Evolutionary conservation across 2,329 filamentous ascomycete genomes (phyloP), one percentile per base, ranked within the genome.

Genomic region (Colletotrichum melonis): DNA sequence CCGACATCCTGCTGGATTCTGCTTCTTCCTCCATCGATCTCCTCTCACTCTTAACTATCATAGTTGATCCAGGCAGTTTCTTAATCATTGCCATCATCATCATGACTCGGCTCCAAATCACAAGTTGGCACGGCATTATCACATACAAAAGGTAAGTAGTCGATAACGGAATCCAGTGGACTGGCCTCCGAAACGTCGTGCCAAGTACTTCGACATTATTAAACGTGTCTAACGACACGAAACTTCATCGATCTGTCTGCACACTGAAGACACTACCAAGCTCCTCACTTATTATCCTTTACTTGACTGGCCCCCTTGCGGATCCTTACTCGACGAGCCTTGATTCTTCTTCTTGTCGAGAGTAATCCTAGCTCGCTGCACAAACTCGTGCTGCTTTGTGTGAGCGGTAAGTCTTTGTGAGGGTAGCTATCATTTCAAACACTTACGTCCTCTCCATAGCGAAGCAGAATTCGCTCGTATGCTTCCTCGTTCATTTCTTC

Each of bases 301-400:
- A 19, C 67, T 74, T 9, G 42, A 26, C 19, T 59, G 59, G 24
- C 71, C 28, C 62, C 74, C 56, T 76, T 78, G 56, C 62, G 74
- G 55, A 60, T 76, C 28, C 35, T 76, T 75, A 11, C 19, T 55
- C 14, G 69, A 74, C 7, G 74, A 62, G n/a, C 63, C 69, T 8
- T 64, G 71, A 32, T 80, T 78, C 65, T 79, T 79, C 30, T 79
- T 75, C 57, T 78, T 76, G 9, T 82, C 83, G 26, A 81, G 81
- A n/a, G 78, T 78, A 22, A 80, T 8, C 38, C 38, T 77, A 12
- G 83, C 82, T 52, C 83, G 77, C 32, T 78, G 80, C 28, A 79
- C 78, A 67, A 84, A 84, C 24, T 80, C 78, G 52, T 84, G 82
- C 83, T 84, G 65, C 22, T 67, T 60, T 57, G 35, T 22, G 49